Percentiles rank a stretch among this genome's conserved stretches.
phyloP scores from a whole-genome alignment of 2,329 filamentous ascomycete genomes.

The Nemania sp. region DNA sequence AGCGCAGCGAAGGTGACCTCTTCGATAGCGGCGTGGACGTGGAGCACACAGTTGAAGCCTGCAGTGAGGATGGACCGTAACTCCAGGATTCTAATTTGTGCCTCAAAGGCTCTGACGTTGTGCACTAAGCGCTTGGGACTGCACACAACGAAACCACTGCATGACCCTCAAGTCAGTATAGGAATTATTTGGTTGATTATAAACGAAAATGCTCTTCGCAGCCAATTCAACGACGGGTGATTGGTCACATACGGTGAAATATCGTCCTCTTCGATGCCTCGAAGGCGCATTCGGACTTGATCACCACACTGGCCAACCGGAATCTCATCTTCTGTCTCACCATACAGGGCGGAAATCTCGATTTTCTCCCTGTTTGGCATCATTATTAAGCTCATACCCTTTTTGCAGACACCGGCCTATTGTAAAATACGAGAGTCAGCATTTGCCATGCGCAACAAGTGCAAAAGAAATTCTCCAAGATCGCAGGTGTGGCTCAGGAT shows the following conservation, averaged over 20 bases:
- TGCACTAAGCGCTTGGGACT: conserved; percentile 92
- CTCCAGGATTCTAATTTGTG: conserved; percentile 93
- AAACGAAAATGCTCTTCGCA: no score
- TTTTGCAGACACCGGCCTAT: conserved; percentile 82
- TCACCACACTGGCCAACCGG: conserved; percentile 83
- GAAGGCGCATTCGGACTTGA: conserved; percentile 87
- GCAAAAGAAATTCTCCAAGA: neutral
- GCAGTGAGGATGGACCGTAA: conserved; percentile 91
- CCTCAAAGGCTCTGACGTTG: conserved; percentile 87
- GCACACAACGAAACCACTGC: conserved; percentile 86
- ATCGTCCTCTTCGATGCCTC: conserved; percentile 96
- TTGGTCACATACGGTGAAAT: conserved; percentile 63
- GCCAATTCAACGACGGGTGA: neutral
- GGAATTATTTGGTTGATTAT: no score
- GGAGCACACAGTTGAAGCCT: conserved; percentile 96
- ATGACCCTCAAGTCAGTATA: conserved; percentile 5
- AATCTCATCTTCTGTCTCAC: conserved; percentile 95
- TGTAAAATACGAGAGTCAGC: conserved; percentile 4
- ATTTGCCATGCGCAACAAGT: neutral
- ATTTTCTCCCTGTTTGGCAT: conserved; percentile 92
- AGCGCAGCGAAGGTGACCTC: conserved; percentile 90
- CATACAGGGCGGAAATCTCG: conserved; percentile 83
- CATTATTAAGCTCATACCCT: conserved; percentile 78
- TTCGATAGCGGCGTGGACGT: conserved; percentile 96
- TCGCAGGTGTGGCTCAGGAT: neutral